Conservation (phyloP, 2,329 filamentous ascomycete genomes). For the Fusarium bactridioides region DNA sequence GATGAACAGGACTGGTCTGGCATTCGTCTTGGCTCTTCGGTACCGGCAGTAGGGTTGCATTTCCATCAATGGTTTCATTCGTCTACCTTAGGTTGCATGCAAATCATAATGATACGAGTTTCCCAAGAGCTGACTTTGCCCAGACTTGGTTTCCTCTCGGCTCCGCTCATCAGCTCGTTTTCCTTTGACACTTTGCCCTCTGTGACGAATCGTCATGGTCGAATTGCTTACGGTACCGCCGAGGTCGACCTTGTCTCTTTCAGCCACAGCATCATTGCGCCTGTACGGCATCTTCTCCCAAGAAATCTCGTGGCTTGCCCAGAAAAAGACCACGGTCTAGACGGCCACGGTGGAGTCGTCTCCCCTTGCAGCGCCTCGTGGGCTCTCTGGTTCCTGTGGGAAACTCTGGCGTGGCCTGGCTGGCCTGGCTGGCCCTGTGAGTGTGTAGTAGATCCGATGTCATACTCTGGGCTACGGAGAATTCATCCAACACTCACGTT, state of each 20-base stretch:
- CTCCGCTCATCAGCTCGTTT: slow-evolving; percentile 22
- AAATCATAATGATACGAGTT: slow-evolving; percentile 15
- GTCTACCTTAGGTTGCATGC: slow-evolving; percentile 13
- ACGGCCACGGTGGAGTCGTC: slow-evolving; percentile 4
- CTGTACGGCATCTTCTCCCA: background rate
- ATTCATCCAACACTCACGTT: slow-evolving; percentile 12
- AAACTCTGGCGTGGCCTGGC: background rate
- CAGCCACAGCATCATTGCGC: slow-evolving; percentile 27
- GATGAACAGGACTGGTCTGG: background rate
- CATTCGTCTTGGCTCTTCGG: background rate
- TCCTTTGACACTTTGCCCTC: background rate
- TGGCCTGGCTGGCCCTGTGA: background rate
- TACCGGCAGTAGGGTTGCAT: slow-evolving; percentile 7
- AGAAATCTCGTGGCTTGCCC: slow-evolving; percentile 28
- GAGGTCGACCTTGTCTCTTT: slow-evolving; percentile 1
- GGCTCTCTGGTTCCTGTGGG: background rate
- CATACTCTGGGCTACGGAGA: slow-evolving; percentile 12
- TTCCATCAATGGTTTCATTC: slow-evolving; percentile 10
- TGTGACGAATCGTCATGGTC: slow-evolving; percentile 4
- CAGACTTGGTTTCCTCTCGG: background rate
- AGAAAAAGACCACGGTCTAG: slow-evolving; percentile 18
- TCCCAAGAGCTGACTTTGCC: background rate
- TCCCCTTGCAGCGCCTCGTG: slow-evolving; percentile 26
- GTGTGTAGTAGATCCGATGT: background rate
- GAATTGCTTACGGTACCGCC: slow-evolving; percentile 22